Conservation (phyloP, 345 rosid genomes). For the Gossypium australe region DNA sequence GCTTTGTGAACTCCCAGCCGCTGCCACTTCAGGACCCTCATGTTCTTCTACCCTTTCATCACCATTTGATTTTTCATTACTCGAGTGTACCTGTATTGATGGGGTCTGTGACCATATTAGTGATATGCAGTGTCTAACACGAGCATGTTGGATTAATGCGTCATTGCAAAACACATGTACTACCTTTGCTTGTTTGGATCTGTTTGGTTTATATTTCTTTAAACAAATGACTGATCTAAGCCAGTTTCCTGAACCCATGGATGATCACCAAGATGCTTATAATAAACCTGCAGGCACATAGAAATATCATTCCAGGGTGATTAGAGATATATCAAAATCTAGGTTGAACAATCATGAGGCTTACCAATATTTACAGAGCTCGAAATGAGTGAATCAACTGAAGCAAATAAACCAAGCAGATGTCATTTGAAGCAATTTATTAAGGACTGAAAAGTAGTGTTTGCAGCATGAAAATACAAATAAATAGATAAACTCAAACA, state of each 20-base stretch:
- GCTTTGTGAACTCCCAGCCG: slow-evolving; percentile 7
- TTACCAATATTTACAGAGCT: not conserved
- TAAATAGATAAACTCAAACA: not conserved
- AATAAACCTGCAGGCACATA: not conserved
- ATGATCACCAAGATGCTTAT: not conserved
- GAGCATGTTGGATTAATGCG: not conserved
- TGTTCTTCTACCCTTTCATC: slow-evolving; percentile 13
- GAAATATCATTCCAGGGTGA: too few relatives aligned
- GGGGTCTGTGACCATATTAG: not conserved
- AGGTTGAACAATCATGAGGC: not conserved
- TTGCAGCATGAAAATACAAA: not conserved
- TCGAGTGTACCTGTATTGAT: slow-evolving; percentile 34
- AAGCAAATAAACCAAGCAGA: not conserved
- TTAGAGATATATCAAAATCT: too few relatives aligned
- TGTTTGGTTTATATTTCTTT: slow-evolving; percentile 34
- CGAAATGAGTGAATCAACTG: not conserved
- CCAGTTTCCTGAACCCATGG: slow-evolving; percentile 61
- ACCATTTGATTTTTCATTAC: slow-evolving; percentile 35
- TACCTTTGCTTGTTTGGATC: slow-evolving; percentile 47
- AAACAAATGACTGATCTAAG: slow-evolving; percentile 35
- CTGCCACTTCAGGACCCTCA: slow-evolving; percentile 11
- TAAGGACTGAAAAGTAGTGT: not conserved
- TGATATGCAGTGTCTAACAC: not conserved
- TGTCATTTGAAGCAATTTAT: not conserved
- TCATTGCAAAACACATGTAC: not conserved